Evolutionary conservation across 129 eudicot species (phyloP).

Genomic region (Silybum marianum): DNA sequence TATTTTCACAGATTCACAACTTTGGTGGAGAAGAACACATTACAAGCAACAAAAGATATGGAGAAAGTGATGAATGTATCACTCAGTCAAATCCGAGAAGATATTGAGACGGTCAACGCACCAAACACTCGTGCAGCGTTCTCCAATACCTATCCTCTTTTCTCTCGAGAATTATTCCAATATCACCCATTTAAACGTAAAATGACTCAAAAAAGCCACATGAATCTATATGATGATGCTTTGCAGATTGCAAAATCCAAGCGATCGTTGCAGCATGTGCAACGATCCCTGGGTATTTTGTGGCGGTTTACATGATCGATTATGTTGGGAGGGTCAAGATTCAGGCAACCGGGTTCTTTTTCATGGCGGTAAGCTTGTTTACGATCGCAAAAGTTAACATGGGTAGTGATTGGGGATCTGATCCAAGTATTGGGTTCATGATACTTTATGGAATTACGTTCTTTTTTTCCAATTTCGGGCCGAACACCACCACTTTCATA

Average conservation of each 20-base stretch:
- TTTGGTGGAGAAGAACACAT: constrained; percentile 52
- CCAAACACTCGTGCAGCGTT: constrained; percentile 27
- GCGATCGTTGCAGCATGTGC: constrained; percentile 49
- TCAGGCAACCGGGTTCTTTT: constrained; percentile 54
- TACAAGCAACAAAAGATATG: constrained; percentile 63
- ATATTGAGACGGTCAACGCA: constrained; percentile 2
- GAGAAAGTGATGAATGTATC: constrained; percentile 49
- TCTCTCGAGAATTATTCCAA: constrained; percentile 50
- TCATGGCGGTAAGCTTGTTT: constrained; percentile 50
- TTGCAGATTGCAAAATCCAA: constrained; percentile 36
- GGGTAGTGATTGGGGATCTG: constrained; percentile 16
- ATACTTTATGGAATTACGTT: constrained; percentile 49
- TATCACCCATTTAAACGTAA: constrained; percentile 27
- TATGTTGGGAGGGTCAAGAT: constrained; percentile 51
- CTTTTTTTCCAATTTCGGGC: constrained; percentile 65
- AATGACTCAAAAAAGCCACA: neutral
- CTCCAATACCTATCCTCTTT: constrained; percentile 39
- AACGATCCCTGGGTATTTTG: constrained; percentile 58
- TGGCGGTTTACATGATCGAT: constrained; percentile 54
- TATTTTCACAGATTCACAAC: constrained; percentile 48
- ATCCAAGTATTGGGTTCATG: constrained; percentile 28
- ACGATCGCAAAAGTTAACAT: constrained; percentile 31
- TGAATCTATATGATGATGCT: constrained; percentile 49
- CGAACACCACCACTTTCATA: constrained; percentile 63
- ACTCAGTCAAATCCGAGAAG: constrained; percentile 40